phyloP scores from a whole-genome alignment of 176 grass and related monocot genomes.

The Bromus sterilis region DNA sequence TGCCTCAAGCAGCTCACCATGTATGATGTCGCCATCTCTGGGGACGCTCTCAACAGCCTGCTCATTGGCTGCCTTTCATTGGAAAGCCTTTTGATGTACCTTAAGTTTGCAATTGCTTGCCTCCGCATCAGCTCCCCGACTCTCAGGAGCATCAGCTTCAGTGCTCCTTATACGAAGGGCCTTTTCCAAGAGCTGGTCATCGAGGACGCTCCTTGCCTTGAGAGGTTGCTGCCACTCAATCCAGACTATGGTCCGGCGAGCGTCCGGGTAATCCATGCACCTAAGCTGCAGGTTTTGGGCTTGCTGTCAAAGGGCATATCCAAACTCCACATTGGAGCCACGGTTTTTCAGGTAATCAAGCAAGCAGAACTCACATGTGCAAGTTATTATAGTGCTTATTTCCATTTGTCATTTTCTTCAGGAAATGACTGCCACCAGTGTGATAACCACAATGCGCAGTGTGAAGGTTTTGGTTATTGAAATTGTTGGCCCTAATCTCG shows the following conservation, averaged over 20 bases:
- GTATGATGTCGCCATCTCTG: neutral
- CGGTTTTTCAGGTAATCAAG: neutral
- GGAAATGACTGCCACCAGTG: neutral
- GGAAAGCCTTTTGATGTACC: neutral
- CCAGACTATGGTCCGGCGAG: neutral
- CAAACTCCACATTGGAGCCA: neutral
- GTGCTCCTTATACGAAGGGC: neutral
- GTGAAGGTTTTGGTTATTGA: neutral
- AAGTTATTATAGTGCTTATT: neutral
- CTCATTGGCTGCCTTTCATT: neutral
- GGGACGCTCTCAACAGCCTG: neutral
- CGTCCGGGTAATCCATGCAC: neutral
- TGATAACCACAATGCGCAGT: neutral
- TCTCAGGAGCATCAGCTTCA: neutral
- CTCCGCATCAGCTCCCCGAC: neutral
- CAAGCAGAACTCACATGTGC: neutral
- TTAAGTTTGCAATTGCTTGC: neutral
- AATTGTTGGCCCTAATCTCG: neutral
- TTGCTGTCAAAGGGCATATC: neutral
- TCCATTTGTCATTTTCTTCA: neutral
- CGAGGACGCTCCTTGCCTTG: neutral
- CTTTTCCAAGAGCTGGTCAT: neutral
- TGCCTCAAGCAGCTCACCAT: neutral
- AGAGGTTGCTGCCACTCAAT: neutral
- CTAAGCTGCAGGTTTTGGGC: neutral